phyloP scores from a whole-genome alignment of 805 yeast species.

The Wickerhamomyces ciferrii region DNA sequence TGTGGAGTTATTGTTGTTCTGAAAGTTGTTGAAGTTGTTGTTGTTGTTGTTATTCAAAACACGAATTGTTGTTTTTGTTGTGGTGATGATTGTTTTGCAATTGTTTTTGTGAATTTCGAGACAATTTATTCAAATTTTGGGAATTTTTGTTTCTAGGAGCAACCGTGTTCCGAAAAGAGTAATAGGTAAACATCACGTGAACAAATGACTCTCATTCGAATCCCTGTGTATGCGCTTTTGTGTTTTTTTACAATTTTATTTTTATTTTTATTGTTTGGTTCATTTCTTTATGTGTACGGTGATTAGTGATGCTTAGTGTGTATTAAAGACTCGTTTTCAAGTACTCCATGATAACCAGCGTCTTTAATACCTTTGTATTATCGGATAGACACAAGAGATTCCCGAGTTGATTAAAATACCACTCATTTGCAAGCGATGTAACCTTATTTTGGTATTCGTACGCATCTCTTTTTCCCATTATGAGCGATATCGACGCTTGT shows the following conservation, averaged over 20 bases:
- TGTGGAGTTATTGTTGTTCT: not conserved
- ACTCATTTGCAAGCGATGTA: not conserved
- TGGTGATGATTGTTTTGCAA: not conserved
- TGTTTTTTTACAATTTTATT: no score
- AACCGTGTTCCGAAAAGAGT: not conserved
- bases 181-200: not conserved
- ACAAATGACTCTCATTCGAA: no score
- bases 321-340: no score
- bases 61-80: conserved; percentile 1
- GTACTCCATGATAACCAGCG: no score
- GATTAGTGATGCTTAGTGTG: no score
- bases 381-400: not conserved
- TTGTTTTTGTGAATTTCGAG: not conserved
- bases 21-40: not conserved
- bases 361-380: not conserved
- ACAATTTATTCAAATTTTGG: not conserved
- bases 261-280: no score
- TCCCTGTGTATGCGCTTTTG: no score
- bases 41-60: not conserved
- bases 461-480: not conserved
- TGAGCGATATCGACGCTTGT: not conserved
- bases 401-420: not conserved
- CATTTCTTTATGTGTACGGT: no score
- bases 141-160: not conserved
- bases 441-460: not conserved